Base-by-base conservation (phyloP, 345 rosid genomes). In the Aquilaria malaccensis region DNA sequence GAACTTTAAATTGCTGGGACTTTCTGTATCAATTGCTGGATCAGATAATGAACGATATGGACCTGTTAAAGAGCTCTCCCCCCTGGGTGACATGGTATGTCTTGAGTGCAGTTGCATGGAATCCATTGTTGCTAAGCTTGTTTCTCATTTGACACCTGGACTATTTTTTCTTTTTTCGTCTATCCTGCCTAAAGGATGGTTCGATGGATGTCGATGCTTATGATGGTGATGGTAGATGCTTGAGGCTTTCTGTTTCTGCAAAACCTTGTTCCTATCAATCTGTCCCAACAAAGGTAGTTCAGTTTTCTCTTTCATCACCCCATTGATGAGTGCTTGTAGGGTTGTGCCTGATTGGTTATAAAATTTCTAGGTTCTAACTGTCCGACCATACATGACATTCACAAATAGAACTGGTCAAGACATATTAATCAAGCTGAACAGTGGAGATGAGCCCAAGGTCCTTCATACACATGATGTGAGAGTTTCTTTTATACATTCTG, bases 361-460 rank as follows among this genome's bases (percentile, higher is more conserved):
- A 14, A 54, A 37, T 66, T 69, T 50, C 45, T 71, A 94, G 99
- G 88, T 90, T 50, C 84, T 94, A 73, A 84, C 85, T 55, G 70
- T 94, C 67, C 87, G 97, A 33, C 99, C 99, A 60, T 89, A 84
- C 79, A 83, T 90, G 83, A 94, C 96, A 56, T 90, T 90, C 71
- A 90, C 99, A 48, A 94, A 94, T 61, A 90, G 96, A 73, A 76
- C 88, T 32, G 99, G 99, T 67, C 86, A 78, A 76, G 84, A 90
- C 67, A 70, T 94, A 41, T 81, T 62, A 70, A 67, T 94, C 61
- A 86, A 82, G 75, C 69, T 86, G 68, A 86, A 79, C 81, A 73
- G 76, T 76, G 79, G 73, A 59, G 99, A 94, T 78, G 92, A 86
- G 61, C 74, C 88, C 67, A 90, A 90, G 70, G 76, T 87, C 71